Evolutionary conservation across 2,329 filamentous ascomycete species (phyloP).

Genomic region (Curvularia spicifera): DNA sequence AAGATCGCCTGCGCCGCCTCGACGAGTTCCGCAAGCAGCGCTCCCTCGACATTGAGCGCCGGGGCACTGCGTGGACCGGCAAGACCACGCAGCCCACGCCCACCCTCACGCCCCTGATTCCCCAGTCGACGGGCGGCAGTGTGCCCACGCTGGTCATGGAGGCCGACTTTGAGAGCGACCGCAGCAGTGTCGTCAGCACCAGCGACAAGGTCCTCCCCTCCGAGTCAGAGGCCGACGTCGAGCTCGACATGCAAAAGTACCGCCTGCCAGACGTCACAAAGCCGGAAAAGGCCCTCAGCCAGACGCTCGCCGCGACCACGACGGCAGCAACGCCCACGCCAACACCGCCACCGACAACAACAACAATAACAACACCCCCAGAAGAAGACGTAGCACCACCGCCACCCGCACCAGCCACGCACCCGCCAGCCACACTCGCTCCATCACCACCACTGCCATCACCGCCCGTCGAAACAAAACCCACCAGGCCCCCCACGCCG

Average conservation of each 20-base stretch:
- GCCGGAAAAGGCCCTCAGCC: slow-evolving; percentile 60
- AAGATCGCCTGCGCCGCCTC: slow-evolving; percentile 72
- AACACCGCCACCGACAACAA: slow-evolving; percentile 6
- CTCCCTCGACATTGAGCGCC: slow-evolving; percentile 64
- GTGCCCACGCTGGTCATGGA: slow-evolving; percentile 49
- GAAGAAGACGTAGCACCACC: not conserved
- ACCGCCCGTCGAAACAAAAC: slow-evolving; percentile 2
- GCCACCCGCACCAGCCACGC: not conserved
- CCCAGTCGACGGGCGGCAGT: slow-evolving; percentile 48
- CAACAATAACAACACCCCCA: slow-evolving; percentile 50
- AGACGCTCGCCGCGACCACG: slow-evolving; percentile 39
- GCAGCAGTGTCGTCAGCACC: slow-evolving; percentile 58
- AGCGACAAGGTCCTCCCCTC: slow-evolving; percentile 62
- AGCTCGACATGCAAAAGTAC: slow-evolving; percentile 72
- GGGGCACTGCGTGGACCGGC: slow-evolving; percentile 76
- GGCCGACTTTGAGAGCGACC: slow-evolving; percentile 54
- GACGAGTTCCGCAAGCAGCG: slow-evolving; percentile 68
- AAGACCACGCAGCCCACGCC: slow-evolving; percentile 14
- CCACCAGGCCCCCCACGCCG: slow-evolving; percentile 9
- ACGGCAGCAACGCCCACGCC: slow-evolving; percentile 49
- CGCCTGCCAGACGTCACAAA: slow-evolving; percentile 73
- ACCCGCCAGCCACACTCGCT: slow-evolving; percentile 31
- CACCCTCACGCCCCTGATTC: slow-evolving; percentile 31
- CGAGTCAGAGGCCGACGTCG: slow-evolving; percentile 55
- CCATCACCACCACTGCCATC: slow-evolving; percentile 21